phyloP scores from a whole-genome alignment of 345 rosid genomes.

The Linum tenue region DNA sequence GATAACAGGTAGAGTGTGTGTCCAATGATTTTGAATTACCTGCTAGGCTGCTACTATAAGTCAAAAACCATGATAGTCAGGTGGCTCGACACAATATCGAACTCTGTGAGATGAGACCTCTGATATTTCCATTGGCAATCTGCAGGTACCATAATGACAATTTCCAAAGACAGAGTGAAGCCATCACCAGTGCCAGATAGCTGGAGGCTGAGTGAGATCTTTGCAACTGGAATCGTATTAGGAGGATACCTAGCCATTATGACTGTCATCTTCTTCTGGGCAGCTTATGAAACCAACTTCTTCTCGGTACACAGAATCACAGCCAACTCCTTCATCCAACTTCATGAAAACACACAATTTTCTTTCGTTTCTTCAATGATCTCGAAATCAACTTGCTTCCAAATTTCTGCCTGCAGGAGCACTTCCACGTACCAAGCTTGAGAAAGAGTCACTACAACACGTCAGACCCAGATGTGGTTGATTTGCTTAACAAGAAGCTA shows the following conservation, averaged over 20 bases:
- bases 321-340: neutral
- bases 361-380: neutral
- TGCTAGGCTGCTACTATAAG: no score
- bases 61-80: no score
- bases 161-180: slow-evolving; percentile 86
- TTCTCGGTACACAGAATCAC: slow-evolving; percentile 31
- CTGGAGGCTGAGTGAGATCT: slow-evolving; percentile 87
- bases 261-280: slow-evolving; percentile 64
- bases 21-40: no score
- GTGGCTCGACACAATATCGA: no score
- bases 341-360: neutral
- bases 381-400: neutral
- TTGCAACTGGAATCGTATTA: slow-evolving; percentile 72
- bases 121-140: no score
- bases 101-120: no score
- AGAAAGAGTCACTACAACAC: slow-evolving; percentile 12
- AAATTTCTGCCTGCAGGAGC: slow-evolving; percentile 22
- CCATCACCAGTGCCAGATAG: slow-evolving; percentile 82
- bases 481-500: slow-evolving; percentile 26
- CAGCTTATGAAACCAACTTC: slow-evolving; percentile 54
- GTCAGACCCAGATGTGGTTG: slow-evolving; percentile 10
- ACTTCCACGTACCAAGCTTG: slow-evolving; percentile 34
- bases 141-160: slow-evolving; percentile 81
- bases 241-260: slow-evolving; percentile 68
- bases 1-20: no score